Conservation (phyloP, 1,284 basidiomycete species). For the Pseudomicrostroma phylloplanum region DNA sequence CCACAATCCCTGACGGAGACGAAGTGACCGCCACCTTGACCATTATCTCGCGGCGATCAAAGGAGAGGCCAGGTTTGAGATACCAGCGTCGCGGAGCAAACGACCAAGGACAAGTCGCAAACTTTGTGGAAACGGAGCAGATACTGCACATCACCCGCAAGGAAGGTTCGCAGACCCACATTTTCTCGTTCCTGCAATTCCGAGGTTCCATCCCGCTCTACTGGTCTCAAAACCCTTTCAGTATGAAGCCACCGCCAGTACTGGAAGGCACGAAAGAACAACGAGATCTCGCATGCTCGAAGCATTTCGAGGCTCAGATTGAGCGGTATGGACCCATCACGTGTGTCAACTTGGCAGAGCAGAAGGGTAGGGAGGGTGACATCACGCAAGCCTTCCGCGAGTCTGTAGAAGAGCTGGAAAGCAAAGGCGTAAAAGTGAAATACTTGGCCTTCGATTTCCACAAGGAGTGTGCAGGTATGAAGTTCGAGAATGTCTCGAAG, state of each 20-base stretch:
- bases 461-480: constrained; percentile 80
- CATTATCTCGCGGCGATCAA: constrained; percentile 55
- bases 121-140: constrained; percentile 79
- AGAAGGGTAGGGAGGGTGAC: constrained; percentile 74
- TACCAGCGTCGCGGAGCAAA: constrained; percentile 57
- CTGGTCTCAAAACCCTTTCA: constrained; percentile 53
- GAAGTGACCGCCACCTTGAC: constrained; percentile 39
- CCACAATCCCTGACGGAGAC: not conserved
- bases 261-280: constrained; percentile 71
- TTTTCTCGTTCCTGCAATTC: constrained; percentile 18
- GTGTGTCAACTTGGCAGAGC: constrained; percentile 72
- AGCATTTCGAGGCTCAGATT: constrained; percentile 68
- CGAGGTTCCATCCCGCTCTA: constrained; percentile 20
- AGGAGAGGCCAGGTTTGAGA: constrained; percentile 56
- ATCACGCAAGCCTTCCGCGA: constrained; percentile 74
- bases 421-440: constrained; percentile 47
- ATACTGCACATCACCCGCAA: constrained; percentile 67
- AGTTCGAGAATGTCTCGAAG: constrained; percentile 81
- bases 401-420: constrained; percentile 57
- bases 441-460: constrained; percentile 76
- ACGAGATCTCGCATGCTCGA: constrained; percentile 63
- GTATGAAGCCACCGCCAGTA: constrained; percentile 78
- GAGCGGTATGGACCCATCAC: constrained; percentile 57
- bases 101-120: constrained; percentile 63
- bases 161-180: constrained; percentile 33